Base-by-base conservation (phyloP, 1,284 basidiomycete genomes). In the Ganoderma boninense region DNA sequence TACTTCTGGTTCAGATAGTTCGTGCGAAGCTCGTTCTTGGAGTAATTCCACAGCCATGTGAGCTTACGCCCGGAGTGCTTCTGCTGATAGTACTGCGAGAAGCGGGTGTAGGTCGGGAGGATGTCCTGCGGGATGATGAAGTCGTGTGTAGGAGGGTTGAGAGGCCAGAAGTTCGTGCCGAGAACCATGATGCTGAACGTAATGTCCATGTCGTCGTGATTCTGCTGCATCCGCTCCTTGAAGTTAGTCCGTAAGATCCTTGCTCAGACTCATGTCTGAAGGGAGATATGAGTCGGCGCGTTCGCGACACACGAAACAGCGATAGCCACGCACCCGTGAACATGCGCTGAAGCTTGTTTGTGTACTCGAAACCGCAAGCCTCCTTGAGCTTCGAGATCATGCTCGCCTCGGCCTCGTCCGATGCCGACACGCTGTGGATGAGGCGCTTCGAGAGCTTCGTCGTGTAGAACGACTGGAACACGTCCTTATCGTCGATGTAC, bases 341-440 rank as follows among this genome's bases (percentile, higher is more conserved):
- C 98, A 99, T 99, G 79, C 96, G 92, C 79, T 97, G 95, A 61
- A 99, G 89, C 83, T 99, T 99, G 87, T 94, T 96, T 62, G 98
- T 99, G 83, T 99, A 99, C 80, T 99, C 98, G 87, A 97, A 98
- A 73, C 98, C 98, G 76, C 96, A 99, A 13, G 95, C 94, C 80
- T 99, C 98, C 87, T 99, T 99, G 76, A 99, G 84, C 84, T 98
- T 98, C 67, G 97, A 95, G 76, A 99, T 99, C 98, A 99, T 99
- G 82, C 94, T 97, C 38, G 95, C 94, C 81, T 99, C 98, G 32
- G 93, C 94, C 84, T 99, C 98, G 78, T 99, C 97, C 4, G 97
- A 99, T 6, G 97, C 96, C 26, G 97, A 98, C 26, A 95, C 90
- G 44, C 92, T 92, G 77, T 96, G 93, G 74, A 99, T 97, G 44